Conservation (phyloP, 768 basidiomycete genomes). For the Holtermannia corniformis region DNA sequence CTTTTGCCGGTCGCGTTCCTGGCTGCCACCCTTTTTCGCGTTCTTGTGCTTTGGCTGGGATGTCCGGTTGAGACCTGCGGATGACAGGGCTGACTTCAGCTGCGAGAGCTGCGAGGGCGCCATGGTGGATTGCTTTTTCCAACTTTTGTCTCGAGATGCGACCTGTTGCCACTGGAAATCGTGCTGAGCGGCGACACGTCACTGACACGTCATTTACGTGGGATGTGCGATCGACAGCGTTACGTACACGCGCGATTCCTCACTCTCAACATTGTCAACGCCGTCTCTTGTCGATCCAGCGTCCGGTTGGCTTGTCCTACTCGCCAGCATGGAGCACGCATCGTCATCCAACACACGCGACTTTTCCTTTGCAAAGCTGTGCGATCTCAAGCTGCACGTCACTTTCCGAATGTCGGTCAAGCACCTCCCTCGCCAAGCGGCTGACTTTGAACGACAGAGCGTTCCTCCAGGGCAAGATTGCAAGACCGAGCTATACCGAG, state of each 20-base stretch:
- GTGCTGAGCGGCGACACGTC: neutral
- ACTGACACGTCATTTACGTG: neutral
- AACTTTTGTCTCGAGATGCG: no score
- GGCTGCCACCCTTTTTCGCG: constrained; percentile 54
- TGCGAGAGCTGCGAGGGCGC: constrained; percentile 73
- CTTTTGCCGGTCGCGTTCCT: constrained; percentile 61
- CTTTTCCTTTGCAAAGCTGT: constrained; percentile 83
- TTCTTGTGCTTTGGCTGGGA: constrained; percentile 50
- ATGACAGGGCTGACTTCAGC: constrained; percentile 71
- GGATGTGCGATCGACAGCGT: no score
- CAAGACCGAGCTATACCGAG: constrained; percentile 63
- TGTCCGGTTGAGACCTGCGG: constrained; percentile 64
- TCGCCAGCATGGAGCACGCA: neutral
- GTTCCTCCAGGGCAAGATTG: constrained; percentile 64
- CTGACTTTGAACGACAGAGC: constrained; percentile 16
- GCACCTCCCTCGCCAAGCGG: neutral
- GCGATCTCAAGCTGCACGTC: constrained; percentile 76
- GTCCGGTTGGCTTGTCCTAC: no score
- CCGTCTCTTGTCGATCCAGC: no score
- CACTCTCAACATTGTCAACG: no score
- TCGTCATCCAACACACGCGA: constrained; percentile 50
- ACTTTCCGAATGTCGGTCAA: constrained; percentile 46
- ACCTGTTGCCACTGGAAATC: neutral
- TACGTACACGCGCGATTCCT: no score
- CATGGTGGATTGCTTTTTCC: constrained; percentile 16